phyloP scores from a whole-genome alignment of 2,329 filamentous ascomycete genomes.

The Colletotrichum destructivum region DNA sequence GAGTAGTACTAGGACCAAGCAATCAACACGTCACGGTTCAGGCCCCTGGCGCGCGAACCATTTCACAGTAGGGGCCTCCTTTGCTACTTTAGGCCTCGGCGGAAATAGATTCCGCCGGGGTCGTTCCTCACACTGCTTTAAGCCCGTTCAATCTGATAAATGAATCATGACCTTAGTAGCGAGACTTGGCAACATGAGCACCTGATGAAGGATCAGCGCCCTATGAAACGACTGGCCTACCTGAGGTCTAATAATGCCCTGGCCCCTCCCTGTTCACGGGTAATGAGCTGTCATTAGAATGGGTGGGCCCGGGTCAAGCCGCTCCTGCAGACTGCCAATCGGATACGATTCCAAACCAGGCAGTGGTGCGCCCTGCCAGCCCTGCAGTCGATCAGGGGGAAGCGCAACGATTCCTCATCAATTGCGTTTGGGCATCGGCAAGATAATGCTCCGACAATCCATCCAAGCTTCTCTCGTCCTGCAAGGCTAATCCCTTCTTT shows the following conservation, averaged over 20 bases:
- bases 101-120: no score
- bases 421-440: background rate
- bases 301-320: slow-evolving; percentile 28
- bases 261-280: background rate
- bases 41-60: no score
- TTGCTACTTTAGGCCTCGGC: no score
- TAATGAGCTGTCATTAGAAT: slow-evolving; percentile 24
- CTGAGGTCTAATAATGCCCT: background rate
- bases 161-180: background rate
- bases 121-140: no score
- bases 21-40: no score
- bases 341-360: slow-evolving; percentile 10
- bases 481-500: slow-evolving; percentile 21
- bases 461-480: slow-evolving; percentile 20
- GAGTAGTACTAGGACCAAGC: no score
- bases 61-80: no score
- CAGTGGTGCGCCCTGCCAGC: slow-evolving; percentile 16
- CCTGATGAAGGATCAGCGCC: background rate
- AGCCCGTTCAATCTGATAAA: no score
- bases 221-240: background rate
- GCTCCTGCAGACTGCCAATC: slow-evolving; percentile 25
- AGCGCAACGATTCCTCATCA: slow-evolving; percentile 6
- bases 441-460: background rate
- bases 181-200: slow-evolving; percentile 15
- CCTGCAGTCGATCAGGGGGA: slow-evolving; percentile 28